These are phyloP conservation scores for Lentinus polychrous DNA, from an alignment of 1,284 basidiomycete species.

Conservation along the genomic window DNA sequence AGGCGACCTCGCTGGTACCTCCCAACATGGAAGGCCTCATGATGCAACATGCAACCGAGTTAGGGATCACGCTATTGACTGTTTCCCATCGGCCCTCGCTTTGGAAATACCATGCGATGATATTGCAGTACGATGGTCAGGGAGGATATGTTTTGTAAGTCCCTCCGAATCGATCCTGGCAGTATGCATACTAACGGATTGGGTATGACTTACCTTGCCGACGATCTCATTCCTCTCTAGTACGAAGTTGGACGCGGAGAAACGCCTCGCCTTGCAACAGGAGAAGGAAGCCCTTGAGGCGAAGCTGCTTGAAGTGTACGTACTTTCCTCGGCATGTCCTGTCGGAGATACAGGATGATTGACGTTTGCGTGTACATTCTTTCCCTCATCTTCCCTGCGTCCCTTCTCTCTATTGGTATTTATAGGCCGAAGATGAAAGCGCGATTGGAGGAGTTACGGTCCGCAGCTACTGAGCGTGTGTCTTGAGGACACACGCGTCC, in stretches of 20 bases:
- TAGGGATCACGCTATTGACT: constrained; percentile 87
- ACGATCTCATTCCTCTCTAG: constrained; percentile 30
- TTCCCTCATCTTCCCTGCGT: too few species aligned
- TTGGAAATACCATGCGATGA: constrained; percentile 93
- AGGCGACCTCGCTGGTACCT: constrained; percentile 93
- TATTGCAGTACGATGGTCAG: constrained; percentile 84
- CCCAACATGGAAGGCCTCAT: constrained; percentile 90
- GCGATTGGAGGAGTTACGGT: constrained; percentile 66
- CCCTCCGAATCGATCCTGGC: constrained; percentile 2
- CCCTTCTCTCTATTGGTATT: too few species aligned
- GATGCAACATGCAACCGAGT: constrained; percentile 89
- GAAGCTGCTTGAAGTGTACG: constrained; percentile 77
- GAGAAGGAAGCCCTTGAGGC: constrained; percentile 85
- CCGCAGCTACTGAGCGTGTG: constrained; percentile 22
- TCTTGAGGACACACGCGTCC: constrained; percentile 1
- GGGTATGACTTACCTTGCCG: neutral
- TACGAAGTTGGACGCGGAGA: constrained; percentile 88
- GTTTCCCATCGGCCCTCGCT: constrained; percentile 89
- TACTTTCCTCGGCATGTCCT: constrained; percentile 1
- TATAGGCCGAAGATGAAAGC: constrained; percentile 75
- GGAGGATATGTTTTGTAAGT: constrained; percentile 82
- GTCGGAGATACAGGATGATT: too few species aligned
- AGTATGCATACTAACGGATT: neutral
- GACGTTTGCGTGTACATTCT: neutral
- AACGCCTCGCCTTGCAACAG: constrained; percentile 86